Base-by-base conservation (phyloP, 768 basidiomycete species). In the Pisolithus albus region DNA sequence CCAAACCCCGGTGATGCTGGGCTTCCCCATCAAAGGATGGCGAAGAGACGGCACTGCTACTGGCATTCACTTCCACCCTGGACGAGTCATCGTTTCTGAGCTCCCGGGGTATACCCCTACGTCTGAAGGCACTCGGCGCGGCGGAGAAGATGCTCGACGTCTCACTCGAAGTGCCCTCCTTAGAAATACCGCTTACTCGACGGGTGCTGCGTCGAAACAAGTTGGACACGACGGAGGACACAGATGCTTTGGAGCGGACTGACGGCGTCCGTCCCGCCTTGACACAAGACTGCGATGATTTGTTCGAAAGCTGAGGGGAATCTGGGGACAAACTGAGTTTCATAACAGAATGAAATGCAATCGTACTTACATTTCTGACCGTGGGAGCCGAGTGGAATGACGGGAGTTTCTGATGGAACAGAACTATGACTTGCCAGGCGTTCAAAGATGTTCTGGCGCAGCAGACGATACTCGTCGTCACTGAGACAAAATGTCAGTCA, bases 361-460 rank as follows among this genome's bases (percentile, higher is more conserved):
- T 15, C 19, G 4, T 36, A 36, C 54, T 32, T 40, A 58, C 64
- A 30, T 47, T 62, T 51, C 45, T 52, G 70, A 66, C 42, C 66
- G 62, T 69, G 60, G 53, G 64, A 64, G 49, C 73, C 64, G 55
- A 79, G 72, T 38, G 84, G 83, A 41, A 88, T 80, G 40, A 88
- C 63, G 21, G 88, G 72, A 9, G 61, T 65, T 64, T 90, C 88
- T 37, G 75, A 72, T 5, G 87, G 86, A 19, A 86, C 73, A 8
- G 71, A 61, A 23, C 79, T 70, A 47, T 73, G 75, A 54, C 70
- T 79, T 15, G 86, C 76, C 60, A 88, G 81, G 48, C 90, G 80
- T 64, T 91, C 87, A 58, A 92, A 92, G 37, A 92, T 73, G 61
- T 84, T 88, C 66, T 90, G 88, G 41, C 90, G 82, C 11, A 92